phyloP scores from a whole-genome alignment of 2,329 filamentous ascomycete genomes.

The Epichloe festucae region DNA sequence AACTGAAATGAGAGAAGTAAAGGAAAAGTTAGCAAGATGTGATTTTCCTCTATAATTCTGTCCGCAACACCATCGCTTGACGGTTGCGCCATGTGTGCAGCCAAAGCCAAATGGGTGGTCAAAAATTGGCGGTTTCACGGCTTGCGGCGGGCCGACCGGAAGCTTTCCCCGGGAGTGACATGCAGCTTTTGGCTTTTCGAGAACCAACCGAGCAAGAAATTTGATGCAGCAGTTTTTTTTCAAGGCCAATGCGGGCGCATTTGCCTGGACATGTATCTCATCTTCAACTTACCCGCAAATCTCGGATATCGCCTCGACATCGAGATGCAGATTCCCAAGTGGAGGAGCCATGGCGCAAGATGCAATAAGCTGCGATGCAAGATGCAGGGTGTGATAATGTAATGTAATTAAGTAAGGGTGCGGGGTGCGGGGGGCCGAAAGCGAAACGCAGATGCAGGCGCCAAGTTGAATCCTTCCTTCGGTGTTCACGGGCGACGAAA shows the following conservation, averaged over 20 bases:
- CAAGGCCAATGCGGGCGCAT: too few species aligned
- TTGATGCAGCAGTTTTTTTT: too few species aligned
- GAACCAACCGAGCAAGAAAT: neutral
- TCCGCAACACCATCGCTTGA: too few species aligned
- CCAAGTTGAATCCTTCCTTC: too few species aligned
- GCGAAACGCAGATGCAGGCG: too few species aligned
- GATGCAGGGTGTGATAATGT: neutral
- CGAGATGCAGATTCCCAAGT: conserved; percentile 50
- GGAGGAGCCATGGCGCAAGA: conserved; percentile 36
- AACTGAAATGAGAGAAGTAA: conserved; percentile 34
- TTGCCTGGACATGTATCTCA: neutral
- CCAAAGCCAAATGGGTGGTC: too few species aligned
- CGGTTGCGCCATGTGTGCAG: too few species aligned
- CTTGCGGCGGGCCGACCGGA: neutral
- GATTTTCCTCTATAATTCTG: too few species aligned
- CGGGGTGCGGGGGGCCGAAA: too few species aligned
- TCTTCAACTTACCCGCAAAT: conserved; percentile 59
- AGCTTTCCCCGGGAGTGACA: neutral
- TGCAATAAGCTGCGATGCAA: neutral
- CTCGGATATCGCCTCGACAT: conserved; percentile 82
- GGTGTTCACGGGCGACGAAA: too few species aligned
- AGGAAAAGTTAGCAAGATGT: neutral
- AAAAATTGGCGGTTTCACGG: neutral
- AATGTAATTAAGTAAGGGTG: too few species aligned
- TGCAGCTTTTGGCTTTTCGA: neutral